Evolutionary conservation across 352 stramenopile species (phyloP).

Genomic region (Globisporangium ultimum): DNA sequence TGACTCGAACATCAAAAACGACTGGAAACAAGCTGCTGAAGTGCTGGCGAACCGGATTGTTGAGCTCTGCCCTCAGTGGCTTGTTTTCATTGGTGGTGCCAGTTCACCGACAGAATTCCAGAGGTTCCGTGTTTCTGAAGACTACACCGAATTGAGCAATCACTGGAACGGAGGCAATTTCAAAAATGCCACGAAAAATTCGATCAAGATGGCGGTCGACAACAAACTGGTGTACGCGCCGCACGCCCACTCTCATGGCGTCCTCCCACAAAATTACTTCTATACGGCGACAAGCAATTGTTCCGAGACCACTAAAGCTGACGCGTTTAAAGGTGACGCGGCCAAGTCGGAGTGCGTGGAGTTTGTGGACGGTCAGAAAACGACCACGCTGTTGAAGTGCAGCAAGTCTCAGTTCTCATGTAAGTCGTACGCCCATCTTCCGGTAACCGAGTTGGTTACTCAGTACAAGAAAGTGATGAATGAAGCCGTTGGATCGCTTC

Average conservation of each 20-base stretch:
- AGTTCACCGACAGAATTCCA: constrained; percentile 36
- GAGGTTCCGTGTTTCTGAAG: constrained; percentile 34
- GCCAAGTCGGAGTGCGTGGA: constrained; percentile 35
- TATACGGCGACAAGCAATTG: constrained; percentile 44
- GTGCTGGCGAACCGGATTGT: constrained; percentile 39
- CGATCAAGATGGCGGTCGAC: constrained; percentile 30
- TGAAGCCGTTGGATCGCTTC: constrained; percentile 35
- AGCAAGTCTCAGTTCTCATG: constrained; percentile 35
- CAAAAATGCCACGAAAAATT: constrained; percentile 48
- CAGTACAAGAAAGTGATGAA: constrained; percentile 44
- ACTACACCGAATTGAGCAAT: constrained; percentile 33
- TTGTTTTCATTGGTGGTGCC: constrained; percentile 58
- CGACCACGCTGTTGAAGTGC: constrained; percentile 33
- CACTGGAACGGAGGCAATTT: constrained; percentile 69
- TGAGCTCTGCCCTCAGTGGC: constrained; percentile 54
- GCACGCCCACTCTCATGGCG: constrained; percentile 53
- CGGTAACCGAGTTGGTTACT: constrained; percentile 13
- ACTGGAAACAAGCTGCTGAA: constrained; percentile 40
- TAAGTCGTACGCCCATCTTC: constrained; percentile 40
- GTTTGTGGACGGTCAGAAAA: constrained; percentile 35
- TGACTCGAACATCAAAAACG: constrained; percentile 24
- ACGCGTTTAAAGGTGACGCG: constrained; percentile 19
- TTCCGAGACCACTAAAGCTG: constrained; percentile 22
- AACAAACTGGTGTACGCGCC: constrained; percentile 73
- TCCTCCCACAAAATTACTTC: constrained; percentile 60